Evolutionary conservation across 2,329 filamentous ascomycete species (phyloP), one percentile per base, ranked within the genome.

Genomic region (Colletotrichum higginsianum): DNA sequence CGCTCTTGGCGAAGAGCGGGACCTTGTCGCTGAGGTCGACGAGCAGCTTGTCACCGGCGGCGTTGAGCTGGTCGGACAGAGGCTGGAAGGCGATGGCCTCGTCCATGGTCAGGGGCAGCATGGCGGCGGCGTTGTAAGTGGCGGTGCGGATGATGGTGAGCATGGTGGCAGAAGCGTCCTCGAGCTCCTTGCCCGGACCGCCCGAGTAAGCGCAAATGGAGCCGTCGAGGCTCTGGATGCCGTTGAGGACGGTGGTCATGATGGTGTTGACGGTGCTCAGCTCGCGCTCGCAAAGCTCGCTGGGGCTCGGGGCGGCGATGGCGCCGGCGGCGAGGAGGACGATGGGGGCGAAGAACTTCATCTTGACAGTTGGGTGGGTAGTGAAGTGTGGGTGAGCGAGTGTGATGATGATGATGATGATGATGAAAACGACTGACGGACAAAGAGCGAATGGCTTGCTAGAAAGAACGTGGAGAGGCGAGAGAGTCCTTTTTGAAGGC

Each of bases 1-100:
- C 44, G 26, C 44, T 65, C 49, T 66, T 5, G 38, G 70, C 56
- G 15, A 71, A 57, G 49, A 66, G 40, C 2, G 35, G 9, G 7
- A 66, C 44, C 61, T 71, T 72, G 55, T 18, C 26, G 44, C 40
- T 46, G 35, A 72, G 67, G 21, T 72, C 70, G 55, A 44, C 30
- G 56, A 72, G 70, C 7, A 72, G 66, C 61, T 69, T 72, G 66
- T 72, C 70, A 4, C 70, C 70, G 35, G 70, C 66, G 23, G 67
- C 66, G 61, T 72, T 72, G 55, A 72, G 70, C 61, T 69, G 0
- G 61, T 72, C 67, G 30, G 70, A 72, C 15, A 72, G 61, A 5
- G 70, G 70, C 49, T 72, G 70, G 67, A 72, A 72, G 50, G 70
- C 70, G n/a, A 66, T 65, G 56, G 70, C 70, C 70, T 72, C 70